Base-by-base conservation (phyloP, 192 early-diverging fungal species). In the Polychytrium aggregatum region DNA sequence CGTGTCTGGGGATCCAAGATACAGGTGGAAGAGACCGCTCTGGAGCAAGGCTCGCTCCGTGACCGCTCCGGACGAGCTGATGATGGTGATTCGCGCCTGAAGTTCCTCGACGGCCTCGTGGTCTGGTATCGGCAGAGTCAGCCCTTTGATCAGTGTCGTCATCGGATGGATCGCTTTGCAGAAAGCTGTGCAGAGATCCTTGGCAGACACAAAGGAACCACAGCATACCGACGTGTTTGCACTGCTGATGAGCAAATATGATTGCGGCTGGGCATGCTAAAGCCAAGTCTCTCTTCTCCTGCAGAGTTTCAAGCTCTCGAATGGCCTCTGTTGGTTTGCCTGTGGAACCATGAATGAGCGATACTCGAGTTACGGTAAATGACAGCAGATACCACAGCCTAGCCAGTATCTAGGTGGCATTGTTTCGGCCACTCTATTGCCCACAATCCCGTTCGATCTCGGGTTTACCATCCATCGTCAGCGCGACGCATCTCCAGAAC, bases 251-350 rank as follows among this genome's bases (percentile, higher is more conserved):
- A 6, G 68, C 66, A 55, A 62, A 58, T 5, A 74, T 67, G 60
- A 72, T 65, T 16, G 72, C 75, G 10, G 43, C 35, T 18, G 57
- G 56, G 25, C 44, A 52, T 20, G 66, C 67, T 20, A 66, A 40
- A 8, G 58, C 41, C 1, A 78, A 41, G 44, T 78, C 75, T 8
- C 67, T 42, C 52, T 72, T 74, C 22, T 78, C 71, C 37, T 63
- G 58, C 17, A 78, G 41, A 20, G 44, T 18, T 49, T 65, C 56
- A 16, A 78, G 48, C 14, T 60, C 67, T 26, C 64, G 45, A 1
- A 78, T 30, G 0, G 66, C 69, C 48, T 72, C 66, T 0, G 50
- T 53, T 11, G 55, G 43, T 28, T 55, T 63, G 20, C 68, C 66
- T 68, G 52, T 3, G 11, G 6, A 44, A 10, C 16, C 38, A 29